Evolutionary conservation across 441 rosid genomes (phyloP).

Genomic region (Mallotus repandus): DNA sequence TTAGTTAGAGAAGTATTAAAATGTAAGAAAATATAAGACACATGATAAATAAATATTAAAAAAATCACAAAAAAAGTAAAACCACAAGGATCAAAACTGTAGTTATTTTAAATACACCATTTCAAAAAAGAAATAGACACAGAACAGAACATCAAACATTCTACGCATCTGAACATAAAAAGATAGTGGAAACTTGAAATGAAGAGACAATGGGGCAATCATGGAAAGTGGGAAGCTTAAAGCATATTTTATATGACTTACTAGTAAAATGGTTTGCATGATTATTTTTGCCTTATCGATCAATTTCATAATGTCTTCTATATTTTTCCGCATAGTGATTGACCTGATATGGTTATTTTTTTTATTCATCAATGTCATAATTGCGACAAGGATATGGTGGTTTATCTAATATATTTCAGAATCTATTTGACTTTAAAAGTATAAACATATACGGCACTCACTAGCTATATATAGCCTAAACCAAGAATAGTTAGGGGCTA

Average conservation of each 20-base stretch:
- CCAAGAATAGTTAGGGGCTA: neutral
- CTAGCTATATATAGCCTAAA: neutral
- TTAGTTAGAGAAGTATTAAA: no score
- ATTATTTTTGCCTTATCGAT: neutral
- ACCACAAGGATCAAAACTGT: no score
- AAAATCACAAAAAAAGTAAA: no score
- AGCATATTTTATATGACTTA: neutral
- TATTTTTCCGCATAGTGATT: neutral
- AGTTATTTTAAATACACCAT: no score
- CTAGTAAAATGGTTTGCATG: neutral
- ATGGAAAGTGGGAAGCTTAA: neutral
- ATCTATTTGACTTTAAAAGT: constrained; percentile 2
- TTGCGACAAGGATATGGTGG: constrained; percentile 13
- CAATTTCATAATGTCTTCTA: neutral
- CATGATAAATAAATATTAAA: no score
- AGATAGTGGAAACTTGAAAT: constrained; percentile 13
- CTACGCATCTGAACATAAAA: neutral
- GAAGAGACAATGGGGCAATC: neutral
- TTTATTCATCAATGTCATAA: constrained; percentile 9
- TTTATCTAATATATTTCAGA: neutral
- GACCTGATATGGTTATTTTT: neutral
- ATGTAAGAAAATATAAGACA: no score
- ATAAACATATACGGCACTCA: constrained; percentile 3
- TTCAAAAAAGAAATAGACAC: neutral
- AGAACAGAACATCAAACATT: neutral